Conservation (phyloP, 345 rosid genomes). For the Linum usitatissimum region DNA sequence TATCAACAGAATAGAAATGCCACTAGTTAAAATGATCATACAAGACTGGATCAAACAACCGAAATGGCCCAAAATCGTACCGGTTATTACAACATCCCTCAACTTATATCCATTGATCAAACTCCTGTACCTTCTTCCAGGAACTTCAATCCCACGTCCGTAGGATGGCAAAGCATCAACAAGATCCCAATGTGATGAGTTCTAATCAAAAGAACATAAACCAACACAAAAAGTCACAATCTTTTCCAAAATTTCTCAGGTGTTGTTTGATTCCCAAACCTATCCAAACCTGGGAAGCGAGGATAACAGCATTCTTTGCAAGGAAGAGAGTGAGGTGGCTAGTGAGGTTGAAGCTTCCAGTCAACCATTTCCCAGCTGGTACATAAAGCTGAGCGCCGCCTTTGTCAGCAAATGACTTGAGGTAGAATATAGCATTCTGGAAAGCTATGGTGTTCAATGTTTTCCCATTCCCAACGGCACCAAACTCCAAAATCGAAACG, state of each 20-base stretch:
- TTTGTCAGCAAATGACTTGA: conserved; percentile 88
- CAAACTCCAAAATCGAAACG: conserved; percentile 80
- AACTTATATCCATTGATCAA: conserved; percentile 72
- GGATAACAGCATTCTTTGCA: conserved; percentile 78
- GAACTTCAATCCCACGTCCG: conserved; percentile 78
- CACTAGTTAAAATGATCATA: too few species aligned
- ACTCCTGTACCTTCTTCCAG: conserved; percentile 65
- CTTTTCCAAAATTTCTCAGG: too few species aligned
- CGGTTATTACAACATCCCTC: conserved; percentile 72
- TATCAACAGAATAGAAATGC: not conserved
- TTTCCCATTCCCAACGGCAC: conserved; percentile 90
- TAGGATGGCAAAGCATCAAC: conserved; percentile 79
- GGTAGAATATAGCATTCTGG: conserved; percentile 87
- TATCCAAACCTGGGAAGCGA: conserved; percentile 68
- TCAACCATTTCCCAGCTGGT: conserved; percentile 83
- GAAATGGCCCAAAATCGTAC: conserved; percentile 19
- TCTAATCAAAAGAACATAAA: conserved; percentile 23
- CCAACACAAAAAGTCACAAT: not conserved
- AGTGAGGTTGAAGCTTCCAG: conserved; percentile 87
- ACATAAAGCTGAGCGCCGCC: conserved; percentile 98
- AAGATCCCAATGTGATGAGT: conserved; percentile 72
- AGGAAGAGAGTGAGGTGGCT: conserved; percentile 93
- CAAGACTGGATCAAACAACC: too few species aligned
- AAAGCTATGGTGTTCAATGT: conserved; percentile 71
- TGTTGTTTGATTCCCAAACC: too few species aligned